Conservation (phyloP, 768 basidiomycete species). For the Hortiboletus flavorubellus region DNA sequence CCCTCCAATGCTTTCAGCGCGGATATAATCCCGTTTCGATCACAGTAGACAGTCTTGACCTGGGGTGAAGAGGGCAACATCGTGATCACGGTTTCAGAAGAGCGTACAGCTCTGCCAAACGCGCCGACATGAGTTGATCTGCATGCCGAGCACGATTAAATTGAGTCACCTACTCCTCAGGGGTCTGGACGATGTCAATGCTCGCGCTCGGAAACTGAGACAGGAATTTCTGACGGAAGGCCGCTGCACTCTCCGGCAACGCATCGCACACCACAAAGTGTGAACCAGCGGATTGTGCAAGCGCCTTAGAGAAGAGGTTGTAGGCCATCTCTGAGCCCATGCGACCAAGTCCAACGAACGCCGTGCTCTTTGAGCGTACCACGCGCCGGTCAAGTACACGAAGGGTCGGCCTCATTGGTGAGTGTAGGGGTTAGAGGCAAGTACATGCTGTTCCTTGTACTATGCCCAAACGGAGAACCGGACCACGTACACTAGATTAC, state of each 20-base stretch:
- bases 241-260: conserved; percentile 50
- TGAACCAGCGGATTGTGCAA: conserved; percentile 47
- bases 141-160: not conserved
- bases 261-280: conserved; percentile 81
- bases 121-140: conserved; percentile 10
- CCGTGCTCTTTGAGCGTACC: conserved; percentile 50
- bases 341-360: conserved; percentile 82
- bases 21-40: conserved; percentile 59
- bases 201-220: conserved; percentile 56
- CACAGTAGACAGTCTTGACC: conserved; percentile 71
- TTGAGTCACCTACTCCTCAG: conserved; percentile 61
- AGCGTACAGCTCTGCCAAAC: conserved; percentile 52
- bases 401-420: conserved; percentile 50
- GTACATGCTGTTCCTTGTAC: not conserved
- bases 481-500: conserved; percentile 3
- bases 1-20: conserved; percentile 48
- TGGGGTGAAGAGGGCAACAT: conserved; percentile 94
- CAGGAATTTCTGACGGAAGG: conserved; percentile 56
- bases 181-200: conserved; percentile 57
- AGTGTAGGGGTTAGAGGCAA: not conserved
- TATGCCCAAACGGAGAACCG: too few relatives aligned
- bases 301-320: conserved; percentile 78
- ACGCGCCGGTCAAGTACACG: conserved; percentile 36
- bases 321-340: conserved; percentile 88
- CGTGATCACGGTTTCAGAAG: conserved; percentile 70